Evolutionary conservation across 2,329 filamentous ascomycete genomes (phyloP), one percentile per base, ranked within the genome.

Genomic region (Xylariaceae sp.): DNA sequence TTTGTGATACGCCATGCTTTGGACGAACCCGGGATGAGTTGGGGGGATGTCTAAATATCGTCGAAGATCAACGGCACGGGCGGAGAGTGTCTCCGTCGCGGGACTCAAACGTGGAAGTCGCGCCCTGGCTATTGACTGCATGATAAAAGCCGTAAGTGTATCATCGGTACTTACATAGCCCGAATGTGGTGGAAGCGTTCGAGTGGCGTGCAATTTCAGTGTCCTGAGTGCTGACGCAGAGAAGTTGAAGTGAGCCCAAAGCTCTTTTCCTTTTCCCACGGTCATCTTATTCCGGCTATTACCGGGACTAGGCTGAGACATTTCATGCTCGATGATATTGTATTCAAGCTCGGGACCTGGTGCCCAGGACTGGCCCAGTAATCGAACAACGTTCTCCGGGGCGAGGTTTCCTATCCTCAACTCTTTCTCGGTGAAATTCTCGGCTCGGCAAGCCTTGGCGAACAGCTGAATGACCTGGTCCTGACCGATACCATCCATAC

Each of bases 151-250:
- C 2, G 67, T 77, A 11, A 84, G 65, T 3, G 74, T 71, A 60
- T 85, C 81, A 50, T 85, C 80, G 0, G 80, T 83, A 1, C 80
- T 81, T 18, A 83, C 63, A 56, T 73, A 82, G 2, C 24, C n/a
- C 11, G 20, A 24, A 11, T 15, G 15, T 2, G 15, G n/a, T 6
- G 15, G 29, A 26, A 51, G 40, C n/a, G 49, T 63, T 18, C 36
- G 36, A 16, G 36, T 39, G 11, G 36, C 36, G 11, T 13, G 11
- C 3, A 13, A 15, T 15, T 33, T 33, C 11, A 33, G 30, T 13
- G 11, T 4, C 11, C 11, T 13, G 11, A 33, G 30, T 11, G 30
- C 11, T 9, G 11, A 11, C 4, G 30, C 30, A 4, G 30, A 33
- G 30, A 33, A 33, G 8, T 15, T 33, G 8, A 33, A 33, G 30